These are phyloP conservation scores for Ophiosphaerella herpotricha DNA, from an alignment of 2,329 filamentous ascomycete genomes.

Conservation along the genomic window DNA sequence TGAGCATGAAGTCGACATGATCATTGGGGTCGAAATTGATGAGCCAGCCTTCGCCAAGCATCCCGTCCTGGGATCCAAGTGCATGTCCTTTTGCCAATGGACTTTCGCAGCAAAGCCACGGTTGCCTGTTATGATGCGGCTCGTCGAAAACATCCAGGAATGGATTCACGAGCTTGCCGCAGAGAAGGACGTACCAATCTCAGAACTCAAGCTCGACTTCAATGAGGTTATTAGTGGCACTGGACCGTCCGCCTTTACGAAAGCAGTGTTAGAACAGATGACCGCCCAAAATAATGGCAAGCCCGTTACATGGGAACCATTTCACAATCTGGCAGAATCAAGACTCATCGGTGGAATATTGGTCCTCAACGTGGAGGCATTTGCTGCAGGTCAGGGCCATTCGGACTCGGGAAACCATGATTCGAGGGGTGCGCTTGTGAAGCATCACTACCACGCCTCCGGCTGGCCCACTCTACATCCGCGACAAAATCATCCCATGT, in stretches of 20 bases:
- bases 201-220: slow-evolving; percentile 69
- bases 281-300: slow-evolving; percentile 52
- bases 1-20: slow-evolving; percentile 69
- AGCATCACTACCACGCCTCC: slow-evolving; percentile 76
- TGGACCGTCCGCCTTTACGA: slow-evolving; percentile 71
- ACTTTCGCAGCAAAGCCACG: slow-evolving; percentile 72
- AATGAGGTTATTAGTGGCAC: slow-evolving; percentile 76
- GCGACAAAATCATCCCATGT: slow-evolving; percentile 69
- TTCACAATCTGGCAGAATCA: slow-evolving; percentile 69
- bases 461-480: slow-evolving; percentile 71
- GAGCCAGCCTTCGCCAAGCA: slow-evolving; percentile 68
- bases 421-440: slow-evolving; percentile 67
- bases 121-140: slow-evolving; percentile 68
- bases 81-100: slow-evolving; percentile 74
- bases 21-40: slow-evolving; percentile 73
- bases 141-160: slow-evolving; percentile 70
- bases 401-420: slow-evolving; percentile 74
- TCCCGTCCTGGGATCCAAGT: slow-evolving; percentile 69
- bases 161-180: slow-evolving; percentile 67
- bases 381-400: slow-evolving; percentile 74
- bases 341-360: slow-evolving; percentile 67
- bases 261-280: slow-evolving; percentile 68
- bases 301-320: slow-evolving; percentile 64
- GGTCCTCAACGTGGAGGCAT: slow-evolving; percentile 72
- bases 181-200: slow-evolving; percentile 63